Percentiles rank a stretch among this genome's conserved stretches.
These are phyloP conservation scores for Straminergon stramineum DNA, from an alignment of 225 moss, liverwort and hornwort species.

Conservation along the genomic window DNA sequence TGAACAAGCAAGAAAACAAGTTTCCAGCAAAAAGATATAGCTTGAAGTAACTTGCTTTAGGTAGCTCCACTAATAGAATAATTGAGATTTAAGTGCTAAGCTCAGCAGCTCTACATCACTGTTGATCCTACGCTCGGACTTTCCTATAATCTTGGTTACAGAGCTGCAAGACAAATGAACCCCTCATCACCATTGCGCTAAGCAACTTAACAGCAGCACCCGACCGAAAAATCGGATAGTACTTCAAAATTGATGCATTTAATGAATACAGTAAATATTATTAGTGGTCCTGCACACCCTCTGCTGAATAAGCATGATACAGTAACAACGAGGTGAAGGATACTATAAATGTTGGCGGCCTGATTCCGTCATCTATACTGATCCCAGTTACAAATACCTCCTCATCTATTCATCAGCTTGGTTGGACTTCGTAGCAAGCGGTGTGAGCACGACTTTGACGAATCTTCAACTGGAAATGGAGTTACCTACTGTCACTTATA, in stretches of 20 bases:
- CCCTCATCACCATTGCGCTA: neutral
- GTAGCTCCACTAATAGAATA: neutral
- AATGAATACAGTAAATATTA: neutral
- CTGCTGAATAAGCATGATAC: neutral
- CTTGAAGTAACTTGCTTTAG: neutral
- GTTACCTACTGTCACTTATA: neutral
- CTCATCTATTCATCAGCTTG: neutral
- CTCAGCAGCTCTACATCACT: neutral
- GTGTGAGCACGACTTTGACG: neutral
- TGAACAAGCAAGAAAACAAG: neutral
- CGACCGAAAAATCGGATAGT: neutral
- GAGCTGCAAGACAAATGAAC: constrained; percentile 5
- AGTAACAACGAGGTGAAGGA: neutral
- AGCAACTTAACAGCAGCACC: neutral
- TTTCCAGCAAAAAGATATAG: neutral
- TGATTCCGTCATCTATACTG: neutral
- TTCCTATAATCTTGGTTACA: constrained; percentile 20
- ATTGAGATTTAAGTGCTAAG: neutral
- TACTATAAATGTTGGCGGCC: neutral
- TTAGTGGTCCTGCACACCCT: neutral
- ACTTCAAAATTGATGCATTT: neutral
- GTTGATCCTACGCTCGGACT: neutral
- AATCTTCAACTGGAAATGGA: neutral
- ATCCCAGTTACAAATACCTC: neutral
- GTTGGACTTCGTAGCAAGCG: neutral